Percentiles rank a stretch among this genome's conserved stretches.
phyloP scores from a whole-genome alignment of 371 early-diverging fungal species.

The Choanephora cucurbitarum region DNA sequence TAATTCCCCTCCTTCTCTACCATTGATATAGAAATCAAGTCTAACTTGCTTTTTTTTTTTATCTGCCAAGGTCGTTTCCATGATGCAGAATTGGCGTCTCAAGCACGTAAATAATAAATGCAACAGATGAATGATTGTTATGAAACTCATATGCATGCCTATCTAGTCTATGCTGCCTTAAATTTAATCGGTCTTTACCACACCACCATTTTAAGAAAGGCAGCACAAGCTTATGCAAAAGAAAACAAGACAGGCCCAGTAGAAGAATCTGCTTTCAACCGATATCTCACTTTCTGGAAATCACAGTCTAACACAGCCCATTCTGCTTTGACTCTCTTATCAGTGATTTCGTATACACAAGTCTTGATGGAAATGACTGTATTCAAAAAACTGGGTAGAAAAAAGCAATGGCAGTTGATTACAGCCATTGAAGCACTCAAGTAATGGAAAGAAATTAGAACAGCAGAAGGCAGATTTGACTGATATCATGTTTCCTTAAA shows the following conservation, averaged over 20 bases:
- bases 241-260: conserved; percentile 38
- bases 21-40: no score
- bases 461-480: no score
- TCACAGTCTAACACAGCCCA: conserved; percentile 52
- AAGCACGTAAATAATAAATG: conserved; percentile 65
- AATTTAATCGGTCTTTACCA: conserved; percentile 87
- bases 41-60: no score
- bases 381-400: conserved; percentile 66
- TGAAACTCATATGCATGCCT: neutral
- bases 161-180: conserved; percentile 76
- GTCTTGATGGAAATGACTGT: conserved; percentile 87
- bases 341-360: conserved; percentile 77
- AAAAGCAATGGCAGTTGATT: conserved; percentile 68
- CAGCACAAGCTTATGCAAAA: conserved; percentile 50
- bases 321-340: conserved; percentile 61
- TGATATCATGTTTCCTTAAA: no score
- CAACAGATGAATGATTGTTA: no score
- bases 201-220: conserved; percentile 78
- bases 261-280: conserved; percentile 74
- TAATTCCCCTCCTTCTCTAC: no score
- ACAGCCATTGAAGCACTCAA: conserved; percentile 73
- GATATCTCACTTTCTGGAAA: conserved; percentile 71
- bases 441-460: no score
- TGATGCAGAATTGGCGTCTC: conserved; percentile 92
- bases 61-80: conserved; percentile 78